Evolutionary conservation across 2,329 filamentous ascomycete genomes (phyloP), one percentile per base, ranked within the genome.

Genomic region (Aspergillus japonicus): DNA sequence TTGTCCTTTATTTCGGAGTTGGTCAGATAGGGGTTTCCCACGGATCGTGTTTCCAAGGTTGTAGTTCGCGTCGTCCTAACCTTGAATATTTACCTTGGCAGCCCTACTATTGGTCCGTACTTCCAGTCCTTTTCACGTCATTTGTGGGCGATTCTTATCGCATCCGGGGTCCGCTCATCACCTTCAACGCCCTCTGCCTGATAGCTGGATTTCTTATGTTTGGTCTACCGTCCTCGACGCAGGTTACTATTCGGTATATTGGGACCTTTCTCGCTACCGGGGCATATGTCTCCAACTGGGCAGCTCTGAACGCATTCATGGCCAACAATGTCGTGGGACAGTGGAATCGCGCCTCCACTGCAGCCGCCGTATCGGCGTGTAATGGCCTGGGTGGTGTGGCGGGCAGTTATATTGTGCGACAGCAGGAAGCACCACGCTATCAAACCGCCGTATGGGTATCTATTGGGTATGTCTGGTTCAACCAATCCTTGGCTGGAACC

Each of bases 271-370:
- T 90, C 2, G 86, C 87, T 0, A 89, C 87, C 0, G 87, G 87
- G 0, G 86, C 87, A 1, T 89, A 89, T 63, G 81, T 89, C 4
- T 85, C 83, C 4, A 90, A 90, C 63, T 89, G 87, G 87, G 87
- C 87, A 0, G 87, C 86, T 0, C 75, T 89, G 62, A 87, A 84
- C 55, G 82, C 85, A 0, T 88, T 86, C 64, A 82, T 86, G 68
- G 82, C 83, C 16, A 88, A 87, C 69, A 89, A 87, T 63, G 80
- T 88, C 47, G 79, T 82, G 0, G 84, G 85, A 0, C 86, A 88
- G 66, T 89, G 86, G 86, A 88, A 88, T 71, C 78, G 86, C 31
- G 85, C 82, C 2, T 86, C 86, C 50, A 84, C 84, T 0, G 84
- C 86, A 0, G 86, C 86, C 0, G 80, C 82, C 0, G 81, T 87